These are phyloP conservation scores for Rhizoclosmatium hyalinum DNA, from an alignment of 371 early-diverging fungal genomes.

Conservation along the genomic window DNA sequence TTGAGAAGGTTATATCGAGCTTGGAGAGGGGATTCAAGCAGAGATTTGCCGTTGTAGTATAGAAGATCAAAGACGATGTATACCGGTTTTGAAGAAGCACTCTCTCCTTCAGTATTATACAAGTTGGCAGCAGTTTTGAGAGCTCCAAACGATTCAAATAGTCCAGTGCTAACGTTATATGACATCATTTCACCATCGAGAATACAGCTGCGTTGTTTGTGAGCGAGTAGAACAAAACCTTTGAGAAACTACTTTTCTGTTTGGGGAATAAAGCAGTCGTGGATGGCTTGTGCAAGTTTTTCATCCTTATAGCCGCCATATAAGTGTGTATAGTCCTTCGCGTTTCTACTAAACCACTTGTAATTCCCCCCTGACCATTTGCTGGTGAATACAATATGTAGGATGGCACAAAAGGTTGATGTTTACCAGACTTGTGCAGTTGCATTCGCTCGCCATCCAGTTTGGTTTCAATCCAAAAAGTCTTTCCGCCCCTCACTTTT, in stretches of 20 bases:
- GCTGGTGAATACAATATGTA: not conserved
- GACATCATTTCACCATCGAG: constrained; percentile 82
- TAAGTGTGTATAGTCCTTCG: constrained; percentile 73
- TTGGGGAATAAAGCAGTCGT: constrained; percentile 49
- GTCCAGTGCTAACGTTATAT: constrained; percentile 63
- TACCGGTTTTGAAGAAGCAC: constrained; percentile 44
- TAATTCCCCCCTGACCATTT: constrained; percentile 74
- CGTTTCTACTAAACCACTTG: constrained; percentile 92
- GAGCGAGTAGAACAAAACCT: constrained; percentile 7
- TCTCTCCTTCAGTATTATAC: constrained; percentile 30
- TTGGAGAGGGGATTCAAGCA: constrained; percentile 61
- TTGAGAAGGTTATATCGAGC: constrained; percentile 55
- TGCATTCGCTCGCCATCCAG: constrained; percentile 81
- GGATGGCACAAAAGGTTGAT: not conserved
- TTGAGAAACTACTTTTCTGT: constrained; percentile 48
- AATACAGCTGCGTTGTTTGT: constrained; percentile 48
- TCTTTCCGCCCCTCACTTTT: constrained; percentile 49
- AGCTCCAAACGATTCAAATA: constrained; percentile 72
- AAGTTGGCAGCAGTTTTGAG: constrained; percentile 72
- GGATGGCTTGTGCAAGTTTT: constrained; percentile 58
- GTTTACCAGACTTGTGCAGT: constrained; percentile 58
- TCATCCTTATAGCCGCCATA: constrained; percentile 66
- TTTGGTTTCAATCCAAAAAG: constrained; percentile 80
- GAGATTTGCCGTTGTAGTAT: constrained; percentile 63
- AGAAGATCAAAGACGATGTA: constrained; percentile 77